Percentiles rank a stretch among this genome's conserved stretches.
phyloP scores from a whole-genome alignment of 345 rosid species.

The Noccaea caerulescens region DNA sequence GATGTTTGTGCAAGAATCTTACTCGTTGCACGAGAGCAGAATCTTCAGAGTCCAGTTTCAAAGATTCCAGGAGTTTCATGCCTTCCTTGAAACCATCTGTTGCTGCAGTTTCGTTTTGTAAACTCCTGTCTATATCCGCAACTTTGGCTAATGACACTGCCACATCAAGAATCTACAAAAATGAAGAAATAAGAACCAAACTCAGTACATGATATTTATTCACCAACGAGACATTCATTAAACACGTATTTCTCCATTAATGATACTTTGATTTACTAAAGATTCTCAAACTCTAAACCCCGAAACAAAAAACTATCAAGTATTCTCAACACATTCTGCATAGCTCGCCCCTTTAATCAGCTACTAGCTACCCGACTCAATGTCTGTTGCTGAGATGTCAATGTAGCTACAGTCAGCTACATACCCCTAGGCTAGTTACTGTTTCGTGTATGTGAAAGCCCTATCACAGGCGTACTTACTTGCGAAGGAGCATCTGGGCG shows the following conservation, averaged over 20 bases:
- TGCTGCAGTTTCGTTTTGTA: slow-evolving; percentile 73
- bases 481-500: slow-evolving; percentile 69
- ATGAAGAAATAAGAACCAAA: neutral
- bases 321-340: neutral
- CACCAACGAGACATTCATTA: slow-evolving; percentile 9
- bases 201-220: neutral
- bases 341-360: neutral
- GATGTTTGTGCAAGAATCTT: slow-evolving; percentile 39
- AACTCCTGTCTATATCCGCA: slow-evolving; percentile 79
- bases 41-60: slow-evolving; percentile 69
- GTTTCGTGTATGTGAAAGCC: neutral
- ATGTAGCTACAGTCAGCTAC: neutral
- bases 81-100: slow-evolving; percentile 79
- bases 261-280: slow-evolving; percentile 4
- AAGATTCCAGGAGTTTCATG: slow-evolving; percentile 68
- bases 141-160: slow-evolving; percentile 95
- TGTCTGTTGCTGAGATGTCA: neutral
- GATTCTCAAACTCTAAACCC: neutral
- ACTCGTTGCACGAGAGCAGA: slow-evolving; percentile 77
- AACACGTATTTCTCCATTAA: neutral
- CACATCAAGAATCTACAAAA: slow-evolving; percentile 63
- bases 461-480: slow-evolving; percentile 49
- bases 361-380: neutral
- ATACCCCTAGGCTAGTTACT: neutral
- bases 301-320: neutral